phyloP scores from a whole-genome alignment of 1,284 basidiomycete species.

The Singerocomus inundabilis region DNA sequence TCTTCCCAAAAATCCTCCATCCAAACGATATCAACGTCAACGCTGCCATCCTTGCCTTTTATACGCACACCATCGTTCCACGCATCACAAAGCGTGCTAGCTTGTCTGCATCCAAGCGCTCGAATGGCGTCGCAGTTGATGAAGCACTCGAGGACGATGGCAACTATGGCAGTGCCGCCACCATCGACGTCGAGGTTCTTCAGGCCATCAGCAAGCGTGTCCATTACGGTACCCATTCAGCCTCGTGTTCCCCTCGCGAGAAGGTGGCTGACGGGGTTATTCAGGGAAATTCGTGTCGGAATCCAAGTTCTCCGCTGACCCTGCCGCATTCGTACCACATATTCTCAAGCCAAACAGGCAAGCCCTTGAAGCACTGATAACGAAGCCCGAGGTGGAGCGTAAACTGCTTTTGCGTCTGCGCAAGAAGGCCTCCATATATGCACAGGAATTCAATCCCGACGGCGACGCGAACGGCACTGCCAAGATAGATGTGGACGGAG shows the following conservation, averaged over 20 bases:
- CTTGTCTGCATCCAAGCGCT: conserved; percentile 58
- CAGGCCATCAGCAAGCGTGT: conserved; percentile 94
- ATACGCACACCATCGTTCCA: conserved; percentile 78
- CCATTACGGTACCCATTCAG: conserved; percentile 83
- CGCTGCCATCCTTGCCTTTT: conserved; percentile 85
- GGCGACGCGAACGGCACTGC: conserved; percentile 48
- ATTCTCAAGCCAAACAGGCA: conserved; percentile 77
- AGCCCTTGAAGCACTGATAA: conserved; percentile 84
- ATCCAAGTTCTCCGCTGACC: conserved; percentile 87
- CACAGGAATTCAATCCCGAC: conserved; percentile 82
- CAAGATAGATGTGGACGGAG: conserved; percentile 92
- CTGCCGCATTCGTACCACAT: conserved; percentile 87
- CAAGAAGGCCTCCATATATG: conserved; percentile 93
- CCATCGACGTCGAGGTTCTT: conserved; percentile 91
- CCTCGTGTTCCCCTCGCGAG: background rate
- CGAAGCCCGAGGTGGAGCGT: conserved; percentile 93
- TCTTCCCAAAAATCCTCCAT: conserved; percentile 77
- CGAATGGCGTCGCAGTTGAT: conserved; percentile 62
- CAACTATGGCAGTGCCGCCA: conserved; percentile 96
- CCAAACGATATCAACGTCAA: conserved; percentile 90
- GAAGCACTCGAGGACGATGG: conserved; percentile 83
- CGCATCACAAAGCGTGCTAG: conserved; percentile 76
- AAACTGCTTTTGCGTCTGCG: conserved; percentile 83
- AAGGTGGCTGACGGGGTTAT: conserved; percentile 3
- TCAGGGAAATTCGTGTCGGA: conserved; percentile 98